Conservation (phyloP, 2,329 filamentous ascomycete species). For the Teratosphaeria epicoccoides region DNA sequence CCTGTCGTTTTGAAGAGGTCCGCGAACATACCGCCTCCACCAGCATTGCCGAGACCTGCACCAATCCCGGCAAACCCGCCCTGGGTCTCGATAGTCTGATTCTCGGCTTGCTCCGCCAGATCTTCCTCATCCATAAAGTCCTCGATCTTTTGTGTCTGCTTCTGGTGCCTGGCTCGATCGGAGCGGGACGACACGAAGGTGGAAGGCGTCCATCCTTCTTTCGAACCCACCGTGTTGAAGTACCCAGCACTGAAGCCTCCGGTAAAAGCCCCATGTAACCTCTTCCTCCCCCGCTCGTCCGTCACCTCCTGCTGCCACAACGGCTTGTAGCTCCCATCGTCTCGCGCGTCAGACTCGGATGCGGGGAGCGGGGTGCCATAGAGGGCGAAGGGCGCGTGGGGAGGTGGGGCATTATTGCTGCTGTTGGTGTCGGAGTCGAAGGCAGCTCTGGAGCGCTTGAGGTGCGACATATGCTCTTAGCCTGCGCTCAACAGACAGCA, state of each 20-base stretch:
- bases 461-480: constrained; percentile 50
- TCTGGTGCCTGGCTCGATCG: constrained; percentile 60
- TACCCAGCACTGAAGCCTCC: constrained; percentile 97
- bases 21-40: constrained; percentile 45
- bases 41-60: constrained; percentile 40
- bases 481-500: constrained; percentile 16
- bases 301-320: constrained; percentile 98
- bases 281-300: constrained; percentile 80
- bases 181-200: constrained; percentile 83
- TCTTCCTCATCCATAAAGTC: constrained; percentile 99
- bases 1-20: constrained; percentile 31
- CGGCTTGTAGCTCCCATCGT: constrained; percentile 86
- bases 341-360: constrained; percentile 62
- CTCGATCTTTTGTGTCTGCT: constrained; percentile 61
- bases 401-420: constrained; percentile 34
- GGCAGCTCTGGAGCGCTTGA: constrained; percentile 66
- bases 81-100: constrained; percentile 61
- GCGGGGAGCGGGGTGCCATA: constrained; percentile 81
- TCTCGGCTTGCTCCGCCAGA: constrained; percentile 72
- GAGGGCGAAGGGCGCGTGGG: constrained; percentile 62
- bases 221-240: constrained; percentile 96
- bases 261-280: constrained; percentile 91
- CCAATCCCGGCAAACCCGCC: constrained; percentile 63
- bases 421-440: constrained; percentile 70
- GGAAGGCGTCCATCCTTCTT: constrained; percentile 92